Base-by-base conservation (phyloP, 108 stramenopile species). In the Conticribra weissflogii region DNA sequence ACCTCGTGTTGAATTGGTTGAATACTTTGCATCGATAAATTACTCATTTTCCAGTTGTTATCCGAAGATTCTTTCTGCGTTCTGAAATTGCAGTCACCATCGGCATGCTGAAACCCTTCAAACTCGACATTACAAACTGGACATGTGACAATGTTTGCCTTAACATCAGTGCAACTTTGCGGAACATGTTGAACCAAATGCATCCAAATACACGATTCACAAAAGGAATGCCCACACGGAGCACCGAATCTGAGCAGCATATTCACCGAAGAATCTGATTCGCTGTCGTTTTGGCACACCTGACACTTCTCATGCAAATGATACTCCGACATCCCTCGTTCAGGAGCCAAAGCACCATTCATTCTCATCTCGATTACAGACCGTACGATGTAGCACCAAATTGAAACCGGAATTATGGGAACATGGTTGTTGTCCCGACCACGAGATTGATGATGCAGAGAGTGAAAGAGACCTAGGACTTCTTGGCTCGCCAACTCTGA, bases 141-240 rank as follows among this genome's bases (percentile, higher is more conserved):
- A 81, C 82, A 86, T 23, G 66, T 49, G 22, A 91, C 82, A 29
- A 79, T 63, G 72, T 74, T 77, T 30, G 55, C 72, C 1, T 51
- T 44, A n/a, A 81, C 8, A 59, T 68, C 17, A 14, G 67, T 57
- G n/a, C 78, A 63, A 7, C 30, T 8, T 50, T 48, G 49, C n/a
- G 87, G 81, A 0, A 91, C 52, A 15, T 65, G 31, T 2, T 60
- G 49, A 24, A 94, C 58, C 9, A 88, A 25, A 74, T 86, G 74
- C 21, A 70, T 67, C 92, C 92, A 94, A 24, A 85, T 69, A 52
- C 89, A 90, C 3, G 63, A 36, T 64, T 94, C 89, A 45, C 89
- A 89, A 59, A 77, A 77, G 0, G 34, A 19, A 60, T 88, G 86
- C 17, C 72, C 27, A 60, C 83, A 88, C 1, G 72, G 81, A 15